Base-by-base conservation (phyloP, 768 basidiomycete genomes). In the Paxillus involutus region DNA sequence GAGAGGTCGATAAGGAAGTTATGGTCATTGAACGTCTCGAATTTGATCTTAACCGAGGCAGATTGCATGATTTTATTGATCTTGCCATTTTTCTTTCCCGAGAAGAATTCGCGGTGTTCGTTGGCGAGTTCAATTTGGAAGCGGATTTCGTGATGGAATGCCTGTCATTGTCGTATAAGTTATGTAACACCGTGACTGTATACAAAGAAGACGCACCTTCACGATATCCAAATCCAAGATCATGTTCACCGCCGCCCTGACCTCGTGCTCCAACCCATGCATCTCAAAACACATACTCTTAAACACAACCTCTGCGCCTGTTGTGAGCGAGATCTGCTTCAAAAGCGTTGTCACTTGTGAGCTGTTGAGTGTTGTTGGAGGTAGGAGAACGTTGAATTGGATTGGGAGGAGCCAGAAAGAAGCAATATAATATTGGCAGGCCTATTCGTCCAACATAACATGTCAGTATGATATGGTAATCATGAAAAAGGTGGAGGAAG, bases 61-160 rank as follows among this genome's bases (percentile, higher is more conserved):
- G 86, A 88, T 72, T 98, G 94, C 93, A 98, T 98, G 70, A 98
- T 97, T 77, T 98, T 98, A 78, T 98, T 98, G 72, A 98, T 93
- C 75, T 99, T 99, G 53, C 96, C 96, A 65, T 98, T 98, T 80
- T 98, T 98, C 80, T 99, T 99, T 42, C 96, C 96, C 52, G 90
- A 91, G 71, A 99, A 97, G 74, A 98, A 99, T 62, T 99, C 96
- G 55, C 95, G 86, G 62, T 98, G 95, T 69, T 99, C 97, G 69
- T 96, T 96, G 41, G 94, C 89, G 6, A 98, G 83, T 72, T 99
- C 97, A 51, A 98, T 93, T 73, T 98, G 95, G 77, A 98, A 98
- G 46, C 94, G 89, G 59, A 98, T 93, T 74, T 99, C 96, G 65
- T 95, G 94, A 63, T 97, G 93, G 78, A 95, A 98, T 37, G 85